These are phyloP conservation scores for Apiotrichum sp. DNA, from an alignment of 1,284 basidiomycete genomes.

Conservation along the genomic window DNA sequence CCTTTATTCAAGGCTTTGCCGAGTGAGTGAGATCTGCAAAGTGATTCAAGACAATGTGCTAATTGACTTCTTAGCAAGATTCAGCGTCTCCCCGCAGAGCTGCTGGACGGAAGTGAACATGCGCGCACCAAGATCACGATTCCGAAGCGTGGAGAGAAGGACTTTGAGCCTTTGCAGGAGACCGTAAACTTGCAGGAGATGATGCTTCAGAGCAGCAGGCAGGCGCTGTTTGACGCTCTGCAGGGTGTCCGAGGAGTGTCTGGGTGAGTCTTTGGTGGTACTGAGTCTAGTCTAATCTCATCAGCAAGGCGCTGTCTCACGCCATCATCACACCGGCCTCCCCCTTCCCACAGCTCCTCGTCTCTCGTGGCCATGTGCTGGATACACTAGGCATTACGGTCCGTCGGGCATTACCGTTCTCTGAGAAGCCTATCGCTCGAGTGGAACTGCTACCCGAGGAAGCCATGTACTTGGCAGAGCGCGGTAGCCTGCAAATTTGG, in stretches of 20 bases:
- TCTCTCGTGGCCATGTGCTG: slow-evolving; percentile 70
- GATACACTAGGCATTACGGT: slow-evolving; percentile 65
- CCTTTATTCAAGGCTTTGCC: slow-evolving; percentile 32
- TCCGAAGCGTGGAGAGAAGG: slow-evolving; percentile 89
- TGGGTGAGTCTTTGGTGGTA: slow-evolving; percentile 51
- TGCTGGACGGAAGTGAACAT: slow-evolving; percentile 8
- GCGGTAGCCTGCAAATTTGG: slow-evolving; percentile 81
- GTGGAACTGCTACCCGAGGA: slow-evolving; percentile 89
- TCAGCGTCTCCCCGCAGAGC: slow-evolving; percentile 31
- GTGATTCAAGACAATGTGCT: no score
- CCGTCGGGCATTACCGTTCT: slow-evolving; percentile 51
- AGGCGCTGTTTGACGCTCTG: slow-evolving; percentile 78
- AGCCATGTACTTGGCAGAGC: slow-evolving; percentile 82
- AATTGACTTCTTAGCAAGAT: slow-evolving; percentile 27
- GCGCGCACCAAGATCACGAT: slow-evolving; percentile 52
- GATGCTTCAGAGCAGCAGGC: slow-evolving; percentile 70
- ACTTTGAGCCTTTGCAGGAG: slow-evolving; percentile 73
- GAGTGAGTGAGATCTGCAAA: slow-evolving; percentile 15
- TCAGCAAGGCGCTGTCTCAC: slow-evolving; percentile 46
- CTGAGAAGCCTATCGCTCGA: slow-evolving; percentile 50
- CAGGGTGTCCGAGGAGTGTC: slow-evolving; percentile 65
- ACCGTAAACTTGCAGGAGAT: slow-evolving; percentile 60
- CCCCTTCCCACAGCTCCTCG: slow-evolving; percentile 55
- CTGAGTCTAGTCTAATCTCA: neutral
- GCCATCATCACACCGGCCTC: slow-evolving; percentile 34